These are phyloP conservation scores for Tetrahymena borealis DNA, from an alignment of 73 alveolate species.

Conservation along the genomic window DNA sequence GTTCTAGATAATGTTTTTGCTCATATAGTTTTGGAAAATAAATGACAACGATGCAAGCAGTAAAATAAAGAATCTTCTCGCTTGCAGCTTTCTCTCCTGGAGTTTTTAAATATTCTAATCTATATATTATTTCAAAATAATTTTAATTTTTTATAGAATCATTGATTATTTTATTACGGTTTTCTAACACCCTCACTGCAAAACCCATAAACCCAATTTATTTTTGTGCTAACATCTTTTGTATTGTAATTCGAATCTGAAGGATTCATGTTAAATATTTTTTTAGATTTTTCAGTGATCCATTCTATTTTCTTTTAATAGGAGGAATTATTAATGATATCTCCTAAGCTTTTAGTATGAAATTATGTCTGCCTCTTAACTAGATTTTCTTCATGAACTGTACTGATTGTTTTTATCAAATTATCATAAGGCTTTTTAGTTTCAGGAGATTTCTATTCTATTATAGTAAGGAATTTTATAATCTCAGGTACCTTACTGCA, in stretches of 20 bases:
- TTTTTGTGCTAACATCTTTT: constrained; percentile 43
- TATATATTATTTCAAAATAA: background rate
- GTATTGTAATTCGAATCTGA: constrained; percentile 25
- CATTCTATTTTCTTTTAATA: constrained; percentile 40
- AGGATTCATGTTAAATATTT: constrained; percentile 44
- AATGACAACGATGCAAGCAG: constrained; percentile 79
- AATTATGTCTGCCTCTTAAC: constrained; percentile 33
- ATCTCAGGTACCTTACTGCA: constrained; percentile 64
- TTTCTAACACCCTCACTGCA: constrained; percentile 81
- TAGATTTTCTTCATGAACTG: constrained; percentile 32
- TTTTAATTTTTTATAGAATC: background rate
- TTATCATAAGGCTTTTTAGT: constrained; percentile 50
- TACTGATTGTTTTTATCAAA: background rate
- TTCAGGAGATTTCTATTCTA: constrained; percentile 62
- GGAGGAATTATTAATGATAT: background rate
- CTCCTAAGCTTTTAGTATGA: background rate
- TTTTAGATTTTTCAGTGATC: constrained; percentile 46
- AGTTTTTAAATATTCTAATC: constrained; percentile 7
- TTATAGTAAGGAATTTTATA: constrained; percentile 52
- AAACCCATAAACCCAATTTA: constrained; percentile 96
- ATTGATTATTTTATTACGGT: constrained; percentile 55
- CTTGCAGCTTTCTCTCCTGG: constrained; percentile 43
- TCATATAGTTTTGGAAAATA: constrained; percentile 71
- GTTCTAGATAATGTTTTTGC: constrained; percentile 83
- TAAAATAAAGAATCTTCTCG: constrained; percentile 74